phyloP scores from a whole-genome alignment of 2,329 filamentous ascomycete genomes.

The Plectosphaerella plurivora region DNA sequence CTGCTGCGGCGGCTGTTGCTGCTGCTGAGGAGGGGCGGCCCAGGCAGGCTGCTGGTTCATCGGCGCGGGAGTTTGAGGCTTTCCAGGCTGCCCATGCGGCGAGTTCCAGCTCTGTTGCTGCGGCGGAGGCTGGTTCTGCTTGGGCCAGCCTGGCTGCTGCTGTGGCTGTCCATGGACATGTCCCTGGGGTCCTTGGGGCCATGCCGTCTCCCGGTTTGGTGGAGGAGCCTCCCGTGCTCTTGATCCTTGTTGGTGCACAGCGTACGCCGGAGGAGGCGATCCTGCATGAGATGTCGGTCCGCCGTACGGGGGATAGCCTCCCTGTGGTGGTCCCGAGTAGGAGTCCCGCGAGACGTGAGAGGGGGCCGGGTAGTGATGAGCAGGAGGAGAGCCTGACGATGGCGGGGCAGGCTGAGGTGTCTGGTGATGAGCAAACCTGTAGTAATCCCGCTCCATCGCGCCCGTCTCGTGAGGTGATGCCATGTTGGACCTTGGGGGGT shows the following conservation, averaged over 20 bases:
- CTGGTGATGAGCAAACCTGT: conserved; percentile 31
- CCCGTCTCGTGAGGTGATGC: conserved; percentile 33
- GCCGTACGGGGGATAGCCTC: conserved; percentile 36
- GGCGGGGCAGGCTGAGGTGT: conserved; percentile 19
- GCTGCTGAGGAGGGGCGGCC: conserved; percentile 6
- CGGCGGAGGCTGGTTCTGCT: not conserved
- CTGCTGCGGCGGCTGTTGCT: conserved; percentile 10
- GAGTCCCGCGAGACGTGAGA: conserved; percentile 28
- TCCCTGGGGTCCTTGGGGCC: conserved; percentile 20
- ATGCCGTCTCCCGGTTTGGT: conserved; percentile 29
- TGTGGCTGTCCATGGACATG: conserved; percentile 17
- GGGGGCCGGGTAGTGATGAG: conserved; percentile 40
- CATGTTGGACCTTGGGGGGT: conserved; percentile 38
- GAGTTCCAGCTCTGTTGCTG: conserved; percentile 25
- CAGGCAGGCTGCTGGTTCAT: conserved; percentile 1
- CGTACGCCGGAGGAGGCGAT: conserved; percentile 54
- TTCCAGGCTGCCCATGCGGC: conserved; percentile 29
- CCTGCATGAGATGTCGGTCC: conserved; percentile 32
- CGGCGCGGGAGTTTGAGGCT: conserved; percentile 17
- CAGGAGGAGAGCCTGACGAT: conserved; percentile 37
- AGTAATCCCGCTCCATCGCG: conserved; percentile 43
- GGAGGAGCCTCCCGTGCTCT: conserved; percentile 37
- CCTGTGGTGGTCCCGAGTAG: conserved; percentile 34
- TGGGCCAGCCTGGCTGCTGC: conserved; percentile 16
- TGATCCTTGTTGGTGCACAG: conserved; percentile 38